Base-by-base conservation (phyloP, 345 rosid genomes). In the Odontarrhena argentea region DNA sequence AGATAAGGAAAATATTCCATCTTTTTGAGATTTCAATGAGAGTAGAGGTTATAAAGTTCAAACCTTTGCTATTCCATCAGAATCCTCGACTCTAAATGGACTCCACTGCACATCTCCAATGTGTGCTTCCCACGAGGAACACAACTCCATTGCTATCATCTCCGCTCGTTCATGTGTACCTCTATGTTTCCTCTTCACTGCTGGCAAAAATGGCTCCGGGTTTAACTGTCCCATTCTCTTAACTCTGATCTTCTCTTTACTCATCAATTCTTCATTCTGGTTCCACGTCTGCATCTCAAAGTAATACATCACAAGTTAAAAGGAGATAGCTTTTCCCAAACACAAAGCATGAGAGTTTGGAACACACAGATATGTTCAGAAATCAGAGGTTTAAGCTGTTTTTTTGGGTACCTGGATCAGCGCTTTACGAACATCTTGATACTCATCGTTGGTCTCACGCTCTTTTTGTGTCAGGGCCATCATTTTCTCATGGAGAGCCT, bases 351-450 rank as follows among this genome's bases (percentile, higher is more conserved):
- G 37, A 10, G 34, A 18, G 7, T 30, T 11, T 45, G 15, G 28
- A 47, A 22, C 28, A 42, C 0, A 24, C 2, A 30, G 37, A 24
- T 41, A 18, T 18, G 22, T 18, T 18, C 22, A 18, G 36, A 4
- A 6, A 32, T 3, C 6, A 32, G 36, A 32, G 35, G 35, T 32
- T 59, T 8, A n/a, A 9, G 63, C 15, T 38, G 25, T 47, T 24
- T 35, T 47, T 11, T 37, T 40, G 10, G 34, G 77, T 66, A 84
- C 98, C 60, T 7, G 60, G 25, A 89, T 83, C 60, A 92, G 38
- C 75, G 77, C 93, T 74, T 89, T 92, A n/a, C 83, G 85, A 65
- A 85, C 93, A 0, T 70, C 87, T 55, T 82, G 91, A 70, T 82
- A 67, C 63, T 92, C 91, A 26, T 84, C 85, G 53, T 87, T 87